Base-by-base conservation (phyloP, 2,329 filamentous ascomycete species). In the Neophaeococcomyces aloes region DNA sequence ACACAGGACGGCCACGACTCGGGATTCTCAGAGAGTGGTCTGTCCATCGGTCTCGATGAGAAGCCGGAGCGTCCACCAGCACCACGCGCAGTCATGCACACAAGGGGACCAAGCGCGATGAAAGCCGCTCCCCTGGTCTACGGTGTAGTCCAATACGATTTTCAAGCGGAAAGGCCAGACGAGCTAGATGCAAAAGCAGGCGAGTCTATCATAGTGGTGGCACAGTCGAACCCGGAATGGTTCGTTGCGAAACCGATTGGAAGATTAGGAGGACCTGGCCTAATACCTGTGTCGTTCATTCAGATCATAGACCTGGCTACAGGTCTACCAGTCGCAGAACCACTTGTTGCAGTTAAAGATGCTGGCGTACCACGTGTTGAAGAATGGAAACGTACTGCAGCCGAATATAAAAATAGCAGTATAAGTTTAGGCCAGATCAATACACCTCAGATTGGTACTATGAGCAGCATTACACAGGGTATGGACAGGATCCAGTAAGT, bases 341-440 rank as follows among this genome's bases (percentile, higher is more conserved):
- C 89, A 0, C 72, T 84, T 19, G 88, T 88, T 23, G 89, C 91
- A 1, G 86, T 98, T 44, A 78, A 79, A 56, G 80, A 81, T 55
- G 91, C 91, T 1, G 88, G 89, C 15, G 88, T 98, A 6, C 91
- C 91, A 10, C 83, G 81, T 57, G 91, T 98, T 3, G 91, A 98
- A 60, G 91, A 98, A 58, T 98, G 91, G 91, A 98, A 98, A 71
- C 94, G 93, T 67, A 95, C 95, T 86, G 88, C 91, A 0, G 89
- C 89, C 44, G 89, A 95, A 52, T 98, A 98, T 67, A 98, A 98
- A 71, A 95, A 96, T 62, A 94, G 88, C 62, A 96, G 91, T 65
- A 96, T 98, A 60, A 89, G 88, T 0, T 70, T 98, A 32, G 91
- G 91, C 53, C 94, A 89, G 65, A 89, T 93, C 54, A 86, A 89